Conservation (phyloP, 495 filamentous ascomycete genomes). For the Bacidia rubella region DNA sequence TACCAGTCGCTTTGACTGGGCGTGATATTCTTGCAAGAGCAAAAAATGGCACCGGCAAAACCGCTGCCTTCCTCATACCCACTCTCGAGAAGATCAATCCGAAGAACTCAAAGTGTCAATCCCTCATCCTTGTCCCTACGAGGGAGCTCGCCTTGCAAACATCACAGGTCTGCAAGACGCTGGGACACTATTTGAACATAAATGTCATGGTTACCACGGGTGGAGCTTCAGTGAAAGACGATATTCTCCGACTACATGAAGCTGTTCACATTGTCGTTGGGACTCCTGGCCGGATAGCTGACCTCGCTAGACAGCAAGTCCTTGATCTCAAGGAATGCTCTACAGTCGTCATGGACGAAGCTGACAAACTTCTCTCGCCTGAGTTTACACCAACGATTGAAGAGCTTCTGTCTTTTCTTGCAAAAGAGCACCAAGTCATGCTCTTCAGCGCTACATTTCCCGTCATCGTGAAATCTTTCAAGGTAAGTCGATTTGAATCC, state of each 20-base stretch:
- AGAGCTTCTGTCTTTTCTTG: slow-evolving; percentile 82
- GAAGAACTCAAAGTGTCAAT: slow-evolving; percentile 87
- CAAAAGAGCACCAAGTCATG: slow-evolving; percentile 96
- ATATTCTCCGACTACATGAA: slow-evolving; percentile 89
- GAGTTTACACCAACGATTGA: slow-evolving; percentile 97
- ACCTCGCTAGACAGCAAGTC: slow-evolving; percentile 85
- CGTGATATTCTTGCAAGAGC: slow-evolving; percentile 91
- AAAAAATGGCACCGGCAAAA: slow-evolving; percentile 98
- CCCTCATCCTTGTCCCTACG: slow-evolving; percentile 89
- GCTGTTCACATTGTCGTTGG: slow-evolving; percentile 95
- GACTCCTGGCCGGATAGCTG: slow-evolving; percentile 88
- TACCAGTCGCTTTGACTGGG: slow-evolving; percentile 89
- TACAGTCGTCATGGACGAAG: slow-evolving; percentile 98
- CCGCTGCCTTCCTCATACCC: slow-evolving; percentile 92
- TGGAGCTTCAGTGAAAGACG: slow-evolving; percentile 85
- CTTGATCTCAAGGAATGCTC: slow-evolving; percentile 93
- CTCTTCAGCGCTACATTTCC: slow-evolving; percentile 97
- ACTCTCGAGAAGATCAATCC: slow-evolving; percentile 91
- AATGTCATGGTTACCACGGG: slow-evolving; percentile 99
- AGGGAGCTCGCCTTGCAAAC: slow-evolving; percentile 97
- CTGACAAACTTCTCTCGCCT: slow-evolving; percentile 88
- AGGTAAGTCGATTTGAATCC: slow-evolving; percentile 34
- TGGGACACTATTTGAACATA: slow-evolving; percentile 90
- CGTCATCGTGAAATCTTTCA: slow-evolving; percentile 89
- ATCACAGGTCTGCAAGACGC: slow-evolving; percentile 95